phyloP scores from a whole-genome alignment of 257 asterid species.

The Marsdenia floribunda region DNA sequence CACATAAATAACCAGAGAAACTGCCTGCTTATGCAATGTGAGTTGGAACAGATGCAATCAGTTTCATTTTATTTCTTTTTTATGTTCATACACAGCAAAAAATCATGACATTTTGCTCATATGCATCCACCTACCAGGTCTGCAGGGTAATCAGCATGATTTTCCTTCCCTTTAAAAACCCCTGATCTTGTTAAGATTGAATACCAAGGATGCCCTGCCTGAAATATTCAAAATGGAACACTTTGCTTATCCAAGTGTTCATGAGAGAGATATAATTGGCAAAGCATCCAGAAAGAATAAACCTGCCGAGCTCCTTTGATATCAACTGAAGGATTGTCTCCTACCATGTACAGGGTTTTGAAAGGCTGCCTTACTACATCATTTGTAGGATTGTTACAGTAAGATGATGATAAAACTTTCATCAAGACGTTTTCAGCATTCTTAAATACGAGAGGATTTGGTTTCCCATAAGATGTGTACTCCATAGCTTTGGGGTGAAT shows the following conservation, averaged over 20 bases:
- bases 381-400: conserved; percentile 15
- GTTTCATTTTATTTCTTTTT: not conserved
- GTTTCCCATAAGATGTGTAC: conserved; percentile 84
- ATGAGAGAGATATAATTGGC: not conserved
- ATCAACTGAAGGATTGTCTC: conserved; percentile 86
- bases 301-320: conserved; percentile 87
- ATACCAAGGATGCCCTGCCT: conserved; percentile 87
- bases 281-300: conserved; percentile 13
- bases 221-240: conserved; percentile 12
- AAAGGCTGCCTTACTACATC: conserved; percentile 27
- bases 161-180: conserved; percentile 71
- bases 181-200: conserved; percentile 89
- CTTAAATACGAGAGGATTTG: conserved; percentile 65
- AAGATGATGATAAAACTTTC: conserved; percentile 37
- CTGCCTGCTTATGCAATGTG: not conserved
- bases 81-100: not conserved
- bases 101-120: not conserved
- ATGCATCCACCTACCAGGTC: conserved; percentile 50
- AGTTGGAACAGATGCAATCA: not conserved
- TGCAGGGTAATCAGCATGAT: conserved; percentile 57
- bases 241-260: not conserved
- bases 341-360: conserved; percentile 76
- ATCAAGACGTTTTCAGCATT: conserved; percentile 63
- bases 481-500: conserved; percentile 51
- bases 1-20: not conserved